Percentiles rank a stretch among this genome's conserved stretches.
phyloP scores from a whole-genome alignment of 192 early-diverging fungal species.

The Nowakowskiella sp. region DNA sequence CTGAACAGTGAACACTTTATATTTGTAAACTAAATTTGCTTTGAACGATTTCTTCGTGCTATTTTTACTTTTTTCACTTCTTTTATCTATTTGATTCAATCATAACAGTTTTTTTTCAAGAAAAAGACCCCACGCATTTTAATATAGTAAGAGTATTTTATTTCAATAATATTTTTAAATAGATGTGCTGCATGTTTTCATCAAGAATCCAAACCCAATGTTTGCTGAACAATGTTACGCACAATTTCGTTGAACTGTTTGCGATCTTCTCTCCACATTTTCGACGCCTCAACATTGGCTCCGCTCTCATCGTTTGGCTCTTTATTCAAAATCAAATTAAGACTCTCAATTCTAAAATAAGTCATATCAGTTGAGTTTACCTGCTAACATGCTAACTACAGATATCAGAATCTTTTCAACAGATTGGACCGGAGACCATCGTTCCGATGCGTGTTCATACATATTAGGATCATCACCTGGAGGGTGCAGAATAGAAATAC shows the following conservation, averaged over 20 bases:
- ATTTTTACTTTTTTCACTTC: not conserved
- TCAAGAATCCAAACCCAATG: no score
- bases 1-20: not conserved
- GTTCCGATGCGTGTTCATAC: constrained; percentile 92
- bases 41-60: not conserved
- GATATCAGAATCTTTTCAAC: constrained; percentile 96
- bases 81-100: no score
- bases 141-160: no score
- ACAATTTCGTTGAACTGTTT: constrained; percentile 76
- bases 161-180: no score
- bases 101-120: no score
- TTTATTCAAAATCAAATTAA: constrained; percentile 14
- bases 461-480: constrained; percentile 97
- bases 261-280: constrained; percentile 87
- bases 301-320: constrained; percentile 98
- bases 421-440: constrained; percentile 96
- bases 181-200: no score
- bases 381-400: constrained; percentile 90
- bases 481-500: constrained; percentile 96
- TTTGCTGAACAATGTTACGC: constrained; percentile 60
- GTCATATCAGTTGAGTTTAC: constrained; percentile 17
- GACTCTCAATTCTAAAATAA: not conserved
- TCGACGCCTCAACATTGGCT: constrained; percentile 97
- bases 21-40: not conserved
- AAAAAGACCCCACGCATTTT: no score